Base-by-base conservation (phyloP, 306 rosid species). In the Vigna nakashimae region DNA sequence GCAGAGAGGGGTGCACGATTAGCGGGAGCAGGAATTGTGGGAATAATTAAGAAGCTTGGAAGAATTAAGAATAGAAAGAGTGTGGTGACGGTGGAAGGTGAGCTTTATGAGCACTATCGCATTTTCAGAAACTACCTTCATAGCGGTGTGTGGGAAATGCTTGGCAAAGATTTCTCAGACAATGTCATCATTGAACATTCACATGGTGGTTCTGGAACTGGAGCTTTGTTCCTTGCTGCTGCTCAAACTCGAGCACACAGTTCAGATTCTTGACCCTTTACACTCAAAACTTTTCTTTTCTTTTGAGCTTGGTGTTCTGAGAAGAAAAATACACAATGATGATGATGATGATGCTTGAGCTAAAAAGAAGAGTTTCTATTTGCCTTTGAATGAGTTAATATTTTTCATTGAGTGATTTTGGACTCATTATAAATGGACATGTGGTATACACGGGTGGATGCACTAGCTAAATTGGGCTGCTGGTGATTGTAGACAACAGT, bases 91-190 rank as follows among this genome's bases (percentile, higher is more conserved):
- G 84, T 92, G 48, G 96, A 92, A 87, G 92, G 93, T 13, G 93
- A 86, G 20, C 88, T 90, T 64, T 92, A 90, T 30, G 92, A 90
- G 79, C 91, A 92, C 17, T 90, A 89, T 26, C 68, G 89, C 0
- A 86, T 88, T 38, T 90, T 92, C 87, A 86, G 92, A 75, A 92
- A 90, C 60, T 88, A 90, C 46, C 96, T 90, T 13, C 89, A 87
- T 32, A 89, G 89, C 49, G 75, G 91, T 64, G 88, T 90, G 1
- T 90, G 96, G 97, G 92, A 92, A 80, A 88, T 92, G 96, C 91
- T 90, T 42, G 96, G 93, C 20, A 80, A 84, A 9, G 89, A 86
- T 76, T 82, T 86, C 48, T 88, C 93, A 1, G 88, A 87, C 77
- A 90, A 90, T 80, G 84, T 92, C 59, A 71, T 87, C 6, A 65